Evolutionary conservation across 805 yeast genomes (phyloP).

Genomic region (Tetrapisispora taiwanensis): DNA sequence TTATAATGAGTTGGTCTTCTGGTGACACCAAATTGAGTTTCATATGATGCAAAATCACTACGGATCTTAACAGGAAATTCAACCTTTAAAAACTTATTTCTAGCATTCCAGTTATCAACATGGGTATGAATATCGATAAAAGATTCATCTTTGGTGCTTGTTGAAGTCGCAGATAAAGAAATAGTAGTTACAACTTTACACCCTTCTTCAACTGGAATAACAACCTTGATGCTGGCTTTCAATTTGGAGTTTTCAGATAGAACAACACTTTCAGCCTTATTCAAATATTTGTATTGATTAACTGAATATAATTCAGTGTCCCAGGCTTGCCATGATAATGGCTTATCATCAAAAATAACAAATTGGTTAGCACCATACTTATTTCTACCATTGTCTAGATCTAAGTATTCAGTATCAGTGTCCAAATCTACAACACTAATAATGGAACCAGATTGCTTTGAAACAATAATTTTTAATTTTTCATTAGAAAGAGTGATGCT

Average conservation of each 20-base stretch:
- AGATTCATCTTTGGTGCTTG: slow-evolving; percentile 36
- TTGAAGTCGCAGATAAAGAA: slow-evolving; percentile 38
- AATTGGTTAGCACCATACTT: slow-evolving; percentile 68
- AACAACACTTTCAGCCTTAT: slow-evolving; percentile 22
- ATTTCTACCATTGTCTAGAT: slow-evolving; percentile 42
- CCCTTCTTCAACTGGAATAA: slow-evolving; percentile 45
- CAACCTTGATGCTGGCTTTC: slow-evolving; percentile 52
- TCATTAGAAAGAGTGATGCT: slow-evolving; percentile 49
- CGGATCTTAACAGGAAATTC: slow-evolving; percentile 86
- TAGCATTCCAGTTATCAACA: slow-evolving; percentile 76
- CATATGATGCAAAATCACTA: slow-evolving; percentile 73
- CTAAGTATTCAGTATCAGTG: slow-evolving; percentile 56
- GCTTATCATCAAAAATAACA: slow-evolving; percentile 80
- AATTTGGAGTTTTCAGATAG: slow-evolving; percentile 39
- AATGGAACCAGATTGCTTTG: slow-evolving; percentile 48
- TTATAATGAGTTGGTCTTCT: slow-evolving; percentile 90
- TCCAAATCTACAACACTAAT: slow-evolving; percentile 52
- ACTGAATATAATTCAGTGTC: slow-evolving; percentile 88
- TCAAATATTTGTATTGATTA: slow-evolving; percentile 51
- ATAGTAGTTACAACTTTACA: slow-evolving; percentile 59
- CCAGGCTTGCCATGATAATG: slow-evolving; percentile 92
- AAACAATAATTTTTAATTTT: slow-evolving; percentile 46
- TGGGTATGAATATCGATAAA: slow-evolving; percentile 43
- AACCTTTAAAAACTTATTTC: slow-evolving; percentile 80
- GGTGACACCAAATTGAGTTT: slow-evolving; percentile 88